Evolutionary conservation across 2,329 filamentous ascomycete species (phyloP).

Genomic region (Zelopaecilomyces penicillatus): DNA sequence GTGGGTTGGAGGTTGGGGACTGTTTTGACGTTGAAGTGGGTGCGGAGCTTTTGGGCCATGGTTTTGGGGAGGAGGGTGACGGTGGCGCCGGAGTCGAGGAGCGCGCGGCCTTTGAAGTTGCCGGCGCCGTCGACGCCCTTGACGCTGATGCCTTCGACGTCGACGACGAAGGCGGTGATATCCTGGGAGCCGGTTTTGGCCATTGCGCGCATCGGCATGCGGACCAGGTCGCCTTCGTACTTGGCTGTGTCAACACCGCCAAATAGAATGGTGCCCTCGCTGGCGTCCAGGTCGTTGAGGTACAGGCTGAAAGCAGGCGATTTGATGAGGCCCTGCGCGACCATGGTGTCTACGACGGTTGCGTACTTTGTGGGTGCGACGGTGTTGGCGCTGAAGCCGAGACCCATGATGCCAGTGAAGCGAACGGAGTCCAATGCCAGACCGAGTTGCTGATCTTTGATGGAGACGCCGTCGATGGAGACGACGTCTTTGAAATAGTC

Average conservation of each 20-base stretch:
- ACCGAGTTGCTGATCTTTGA: conserved; percentile 48
- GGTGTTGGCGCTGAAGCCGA: conserved; percentile 47
- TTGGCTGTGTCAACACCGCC: conserved; percentile 71
- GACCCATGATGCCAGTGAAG: conserved; percentile 48
- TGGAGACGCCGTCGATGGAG: conserved; percentile 36
- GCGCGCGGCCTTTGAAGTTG: conserved; percentile 40
- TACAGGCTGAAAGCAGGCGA: conserved; percentile 62
- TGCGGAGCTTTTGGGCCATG: conserved; percentile 43
- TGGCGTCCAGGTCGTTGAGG: conserved; percentile 55
- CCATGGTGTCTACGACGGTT: conserved; percentile 58
- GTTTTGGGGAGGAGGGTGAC: conserved; percentile 59
- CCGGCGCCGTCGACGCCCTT: conserved; percentile 24
- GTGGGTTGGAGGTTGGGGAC: conserved; percentile 33
- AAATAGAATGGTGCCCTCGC: conserved; percentile 64
- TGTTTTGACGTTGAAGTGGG: conserved; percentile 43
- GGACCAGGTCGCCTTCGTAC: conserved; percentile 46
- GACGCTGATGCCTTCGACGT: conserved; percentile 31
- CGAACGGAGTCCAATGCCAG: conserved; percentile 41
- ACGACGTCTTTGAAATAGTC: conserved; percentile 52
- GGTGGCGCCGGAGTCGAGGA: conserved; percentile 68
- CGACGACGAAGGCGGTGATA: conserved; percentile 29
- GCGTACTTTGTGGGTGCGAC: conserved; percentile 35
- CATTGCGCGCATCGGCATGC: conserved; percentile 37
- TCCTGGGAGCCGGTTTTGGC: conserved; percentile 34
- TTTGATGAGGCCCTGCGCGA: conserved; percentile 52